Evolutionary conservation across 1,284 basidiomycete genomes (phyloP).

Genomic region (Cutaneotrichosporon sp.): DNA sequence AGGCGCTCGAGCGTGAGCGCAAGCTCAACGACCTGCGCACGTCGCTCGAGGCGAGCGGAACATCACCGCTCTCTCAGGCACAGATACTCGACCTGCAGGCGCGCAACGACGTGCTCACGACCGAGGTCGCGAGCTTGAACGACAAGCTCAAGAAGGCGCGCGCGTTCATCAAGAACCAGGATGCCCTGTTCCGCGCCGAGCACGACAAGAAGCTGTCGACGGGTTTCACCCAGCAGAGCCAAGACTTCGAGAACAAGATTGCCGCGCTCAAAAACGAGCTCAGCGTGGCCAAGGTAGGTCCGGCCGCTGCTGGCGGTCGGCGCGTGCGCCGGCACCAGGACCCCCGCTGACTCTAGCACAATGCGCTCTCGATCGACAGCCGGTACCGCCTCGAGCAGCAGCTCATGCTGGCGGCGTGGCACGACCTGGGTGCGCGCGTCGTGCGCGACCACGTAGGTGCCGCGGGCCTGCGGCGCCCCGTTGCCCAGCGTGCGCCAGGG

Average conservation of each 20-base stretch:
- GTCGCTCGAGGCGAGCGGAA: conserved; percentile 68
- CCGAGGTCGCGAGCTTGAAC: conserved; percentile 68
- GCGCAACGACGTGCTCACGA: conserved; percentile 69
- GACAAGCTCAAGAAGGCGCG: conserved; percentile 83
- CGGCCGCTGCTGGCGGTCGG: not conserved
- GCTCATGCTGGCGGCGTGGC: conserved; percentile 74
- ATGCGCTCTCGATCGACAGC: conserved; percentile 14
- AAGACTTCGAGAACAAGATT: conserved; percentile 68
- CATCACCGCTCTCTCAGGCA: conserved; percentile 77
- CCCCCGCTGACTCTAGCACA: conserved; percentile 10
- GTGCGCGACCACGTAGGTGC: conserved; percentile 57
- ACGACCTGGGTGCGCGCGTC: conserved; percentile 66
- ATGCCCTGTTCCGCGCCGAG: conserved; percentile 63
- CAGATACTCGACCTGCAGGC: conserved; percentile 74
- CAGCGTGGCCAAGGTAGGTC: conserved; percentile 61
- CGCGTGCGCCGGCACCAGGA: not conserved
- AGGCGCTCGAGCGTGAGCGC: conserved; percentile 66
- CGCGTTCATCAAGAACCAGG: conserved; percentile 90
- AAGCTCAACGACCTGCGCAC: conserved; percentile 67
- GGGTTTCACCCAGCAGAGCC: conserved; percentile 70
- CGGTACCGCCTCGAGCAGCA: conserved; percentile 74
- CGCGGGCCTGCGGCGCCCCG: conserved; percentile 35
- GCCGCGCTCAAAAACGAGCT: conserved; percentile 71
- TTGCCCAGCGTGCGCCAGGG: conserved; percentile 55
- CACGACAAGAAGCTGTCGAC: conserved; percentile 51